Evolutionary conservation across 305 asterid genomes (phyloP).

Genomic region (Fraxinus sp.): DNA sequence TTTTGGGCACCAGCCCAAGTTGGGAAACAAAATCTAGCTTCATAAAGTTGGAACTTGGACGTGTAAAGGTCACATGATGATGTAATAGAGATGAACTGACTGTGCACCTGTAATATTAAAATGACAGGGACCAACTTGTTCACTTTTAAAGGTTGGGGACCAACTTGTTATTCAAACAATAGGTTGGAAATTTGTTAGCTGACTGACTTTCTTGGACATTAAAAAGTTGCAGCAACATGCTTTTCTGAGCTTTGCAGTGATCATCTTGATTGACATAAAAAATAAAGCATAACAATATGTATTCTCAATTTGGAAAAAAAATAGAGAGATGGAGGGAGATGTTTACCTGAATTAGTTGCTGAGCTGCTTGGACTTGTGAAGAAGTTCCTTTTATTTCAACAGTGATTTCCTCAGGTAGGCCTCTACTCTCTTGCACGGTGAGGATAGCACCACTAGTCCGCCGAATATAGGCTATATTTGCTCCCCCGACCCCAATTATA

Average conservation of each 20-base stretch:
- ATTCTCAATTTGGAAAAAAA: not conserved
- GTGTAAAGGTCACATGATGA: not conserved
- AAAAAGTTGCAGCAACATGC: not conserved
- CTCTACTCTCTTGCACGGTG: slow-evolving; percentile 76
- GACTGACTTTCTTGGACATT: not conserved
- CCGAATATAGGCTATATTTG: slow-evolving; percentile 76
- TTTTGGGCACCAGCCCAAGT: not conserved
- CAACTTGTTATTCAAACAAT: not conserved
- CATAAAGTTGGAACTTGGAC: not conserved
- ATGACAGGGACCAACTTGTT: not conserved
- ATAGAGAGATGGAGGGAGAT: not conserved
- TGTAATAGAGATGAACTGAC: not conserved
- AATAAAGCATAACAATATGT: not conserved
- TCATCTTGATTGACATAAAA: not conserved
- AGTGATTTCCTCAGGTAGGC: slow-evolving; percentile 71
- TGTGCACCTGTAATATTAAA: not conserved
- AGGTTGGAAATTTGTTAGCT: not conserved
- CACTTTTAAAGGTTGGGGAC: not conserved
- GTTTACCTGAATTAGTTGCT: slow-evolving; percentile 76
- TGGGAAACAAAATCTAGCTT: not conserved
- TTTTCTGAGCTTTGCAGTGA: not conserved
- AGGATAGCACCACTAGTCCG: slow-evolving; percentile 84
- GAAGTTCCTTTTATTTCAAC: slow-evolving; percentile 88
- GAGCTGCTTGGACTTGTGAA: slow-evolving; percentile 76
- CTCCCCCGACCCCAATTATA: slow-evolving; percentile 75